Base-by-base conservation (phyloP, 108 stramenopile species). In the Nitzschia putrida region DNA sequence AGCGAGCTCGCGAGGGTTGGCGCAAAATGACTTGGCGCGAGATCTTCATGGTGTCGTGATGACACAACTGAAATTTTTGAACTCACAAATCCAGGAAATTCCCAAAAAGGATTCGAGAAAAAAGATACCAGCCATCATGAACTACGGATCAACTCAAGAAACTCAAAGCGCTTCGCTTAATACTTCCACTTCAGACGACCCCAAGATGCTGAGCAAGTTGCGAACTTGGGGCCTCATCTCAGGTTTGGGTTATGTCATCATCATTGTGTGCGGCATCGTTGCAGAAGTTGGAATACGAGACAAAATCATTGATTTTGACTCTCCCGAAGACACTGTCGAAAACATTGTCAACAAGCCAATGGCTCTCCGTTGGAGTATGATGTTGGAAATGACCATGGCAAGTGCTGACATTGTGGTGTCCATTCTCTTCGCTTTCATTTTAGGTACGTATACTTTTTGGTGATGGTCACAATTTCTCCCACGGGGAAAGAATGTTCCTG, bases 281-380 rank as follows among this genome's bases (percentile, higher is more conserved):
- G 64, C 64, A 22, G 64, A 65, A 26, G 64, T 65, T 16, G 64
- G 64, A 8, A 22, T 65, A 4, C 49, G 64, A 26, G 64, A 39
- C 20, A 65, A 26, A 7, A 1, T 65, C 1, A 24, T 65, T 41
- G 21, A 50, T 29, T 65, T 65, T 7, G 11, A 22, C 13, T 24
- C 40, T 5, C 23, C 44, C 1, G 49, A 16, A 2, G 44, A 14
- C 13, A 65, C 64, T 14, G 64, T 26, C 1, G 49, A 65, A 47
- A 65, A 65, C 21, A 65, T 65, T 7, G 7, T 47, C 22, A 49
- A 22, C 11, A 29, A 65, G 21, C 47, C 64, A 24, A 9, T 26
- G 10, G 16, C 9, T 3, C 26, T 65, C 7, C 64, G 64, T 1
- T 65, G 47, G 44, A 44, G 37, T 3, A 24, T 65, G 12, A 22